Percentiles rank a stretch among this genome's conserved stretches.
These are phyloP conservation scores for Haplosporangium gracile DNA, from an alignment of 192 early-diverging fungal genomes.

Conservation along the genomic window DNA sequence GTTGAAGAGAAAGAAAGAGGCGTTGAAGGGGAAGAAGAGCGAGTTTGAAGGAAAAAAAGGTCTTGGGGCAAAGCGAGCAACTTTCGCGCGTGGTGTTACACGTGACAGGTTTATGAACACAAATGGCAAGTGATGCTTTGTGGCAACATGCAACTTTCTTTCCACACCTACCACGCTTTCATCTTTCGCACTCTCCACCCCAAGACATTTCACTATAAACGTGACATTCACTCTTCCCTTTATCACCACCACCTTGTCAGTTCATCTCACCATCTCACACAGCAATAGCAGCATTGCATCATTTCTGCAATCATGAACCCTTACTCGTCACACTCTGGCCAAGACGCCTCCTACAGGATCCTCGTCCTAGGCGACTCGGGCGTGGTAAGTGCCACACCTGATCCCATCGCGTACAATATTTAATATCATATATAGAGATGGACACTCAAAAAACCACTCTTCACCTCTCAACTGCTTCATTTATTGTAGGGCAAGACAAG, in stretches of 20 bases:
- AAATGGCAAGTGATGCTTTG: too few species aligned
- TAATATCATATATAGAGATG: too few species aligned
- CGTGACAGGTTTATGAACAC: not conserved
- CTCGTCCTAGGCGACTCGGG: slow-evolving; percentile 53
- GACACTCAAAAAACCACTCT: too few species aligned
- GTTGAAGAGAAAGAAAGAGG: not conserved
- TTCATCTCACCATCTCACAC: not conserved
- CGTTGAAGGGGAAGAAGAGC: not conserved
- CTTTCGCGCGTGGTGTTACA: not conserved
- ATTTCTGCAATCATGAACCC: not conserved
- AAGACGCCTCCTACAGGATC: slow-evolving; percentile 25
- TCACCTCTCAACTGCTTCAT: not conserved
- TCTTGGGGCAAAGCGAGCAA: not conserved
- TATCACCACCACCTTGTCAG: not conserved
- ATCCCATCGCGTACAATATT: not conserved
- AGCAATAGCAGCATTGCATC: not conserved
- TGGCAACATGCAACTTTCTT: too few species aligned
- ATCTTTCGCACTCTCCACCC: not conserved
- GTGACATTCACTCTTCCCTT: not conserved
- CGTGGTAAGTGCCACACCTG: slow-evolving; percentile 15
- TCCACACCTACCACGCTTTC: not conserved
- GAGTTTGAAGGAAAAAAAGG: not conserved
- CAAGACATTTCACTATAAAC: not conserved
- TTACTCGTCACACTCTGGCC: slow-evolving; percentile 3
- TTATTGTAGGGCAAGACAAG: slow-evolving; percentile 63